Evolutionary conservation across 1,284 basidiomycete species (phyloP).

Genomic region (Ustilago tritici): DNA sequence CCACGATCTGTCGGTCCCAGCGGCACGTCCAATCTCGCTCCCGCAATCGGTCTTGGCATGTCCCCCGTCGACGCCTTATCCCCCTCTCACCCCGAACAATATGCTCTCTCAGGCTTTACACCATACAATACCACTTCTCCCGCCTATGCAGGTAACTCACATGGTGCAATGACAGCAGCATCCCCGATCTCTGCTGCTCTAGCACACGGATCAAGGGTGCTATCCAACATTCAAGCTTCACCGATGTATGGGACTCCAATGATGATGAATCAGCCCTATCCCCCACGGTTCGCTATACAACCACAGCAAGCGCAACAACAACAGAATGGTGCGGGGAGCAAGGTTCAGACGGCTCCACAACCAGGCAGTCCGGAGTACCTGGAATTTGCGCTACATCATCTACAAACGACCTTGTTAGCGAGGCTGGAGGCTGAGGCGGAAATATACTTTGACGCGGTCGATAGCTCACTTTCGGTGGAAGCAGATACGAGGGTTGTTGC

Average conservation of each 20-base stretch:
- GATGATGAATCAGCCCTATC: not conserved
- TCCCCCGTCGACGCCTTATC: slow-evolving; percentile 33
- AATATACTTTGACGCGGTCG: slow-evolving; percentile 35
- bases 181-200: slow-evolving; percentile 37
- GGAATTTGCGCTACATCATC: slow-evolving; percentile 8
- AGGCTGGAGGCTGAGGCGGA: slow-evolving; percentile 35
- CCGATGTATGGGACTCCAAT: slow-evolving; percentile 14
- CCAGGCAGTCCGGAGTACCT: slow-evolving; percentile 33
- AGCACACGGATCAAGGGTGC: slow-evolving; percentile 24
- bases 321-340: not conserved
- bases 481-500: slow-evolving; percentile 23
- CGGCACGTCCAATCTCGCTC: slow-evolving; percentile 11
- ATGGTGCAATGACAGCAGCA: slow-evolving; percentile 13
- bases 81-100: slow-evolving; percentile 9
- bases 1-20: slow-evolving; percentile 33
- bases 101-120: slow-evolving; percentile 20
- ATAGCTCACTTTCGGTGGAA: slow-evolving; percentile 2
- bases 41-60: slow-evolving; percentile 23
- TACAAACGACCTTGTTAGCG: slow-evolving; percentile 26
- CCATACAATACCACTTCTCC: slow-evolving; percentile 42
- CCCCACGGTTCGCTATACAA: not conserved
- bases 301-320: not conserved
- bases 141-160: slow-evolving; percentile 13
- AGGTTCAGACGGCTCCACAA: slow-evolving; percentile 8
- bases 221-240: slow-evolving; percentile 30